Percentiles rank a stretch among this genome's conserved stretches.
These are phyloP conservation scores for Acacia concinna DNA, from an alignment of 331 rosid genomes.

Conservation along the genomic window DNA sequence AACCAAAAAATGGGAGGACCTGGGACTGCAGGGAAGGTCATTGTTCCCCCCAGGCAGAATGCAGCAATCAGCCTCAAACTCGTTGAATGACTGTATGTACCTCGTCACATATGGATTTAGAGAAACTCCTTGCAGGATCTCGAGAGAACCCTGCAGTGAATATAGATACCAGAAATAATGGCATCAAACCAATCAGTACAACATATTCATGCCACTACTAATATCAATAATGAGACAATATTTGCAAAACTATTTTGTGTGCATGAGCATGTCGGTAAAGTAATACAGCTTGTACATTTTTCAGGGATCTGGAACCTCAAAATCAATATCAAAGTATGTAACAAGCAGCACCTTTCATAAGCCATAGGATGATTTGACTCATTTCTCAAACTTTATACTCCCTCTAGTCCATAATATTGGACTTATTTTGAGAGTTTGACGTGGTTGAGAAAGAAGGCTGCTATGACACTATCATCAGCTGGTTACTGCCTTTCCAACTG, in stretches of 20 bases:
- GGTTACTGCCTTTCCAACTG: slow-evolving; percentile 84
- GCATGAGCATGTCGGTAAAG: not conserved
- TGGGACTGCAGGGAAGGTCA: slow-evolving; percentile 58
- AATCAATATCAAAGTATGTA: too few species aligned
- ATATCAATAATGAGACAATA: not conserved
- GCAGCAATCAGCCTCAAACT: slow-evolving; percentile 83
- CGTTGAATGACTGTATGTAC: slow-evolving; percentile 82
- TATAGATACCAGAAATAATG: not conserved
- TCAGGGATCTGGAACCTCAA: not conserved
- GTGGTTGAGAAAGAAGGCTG: slow-evolving; percentile 84
- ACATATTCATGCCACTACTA: not conserved
- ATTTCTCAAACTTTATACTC: not conserved
- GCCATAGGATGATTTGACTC: not conserved
- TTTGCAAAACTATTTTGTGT: not conserved
- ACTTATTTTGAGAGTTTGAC: too few species aligned
- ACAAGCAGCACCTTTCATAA: not conserved
- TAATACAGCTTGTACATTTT: not conserved
- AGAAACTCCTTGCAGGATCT: slow-evolving; percentile 69
- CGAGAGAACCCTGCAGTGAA: slow-evolving; percentile 72
- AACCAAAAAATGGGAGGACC: slow-evolving; percentile 86
- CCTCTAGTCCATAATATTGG: too few species aligned
- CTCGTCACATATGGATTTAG: slow-evolving; percentile 57
- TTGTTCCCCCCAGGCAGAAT: slow-evolving; percentile 62
- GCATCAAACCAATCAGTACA: not conserved
- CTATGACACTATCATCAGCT: slow-evolving; percentile 76